Evolutionary conservation across 345 rosid species (phyloP), one percentile per base, ranked within the genome.

Genomic region (Microcos paniculata): DNA sequence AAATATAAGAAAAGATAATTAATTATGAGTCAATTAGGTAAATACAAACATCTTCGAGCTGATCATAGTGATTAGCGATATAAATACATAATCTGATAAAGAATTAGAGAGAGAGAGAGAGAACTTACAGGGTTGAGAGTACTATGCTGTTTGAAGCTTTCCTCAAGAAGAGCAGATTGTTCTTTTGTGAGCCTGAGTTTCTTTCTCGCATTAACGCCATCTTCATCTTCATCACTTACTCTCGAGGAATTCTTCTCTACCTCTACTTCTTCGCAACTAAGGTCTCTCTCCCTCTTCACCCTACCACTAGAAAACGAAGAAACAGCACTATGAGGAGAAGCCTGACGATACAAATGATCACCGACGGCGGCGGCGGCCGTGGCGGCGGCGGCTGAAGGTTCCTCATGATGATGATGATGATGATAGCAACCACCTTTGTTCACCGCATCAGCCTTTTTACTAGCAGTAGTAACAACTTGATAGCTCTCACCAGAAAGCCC

Each of bases 81-180:
- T n/a, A 4, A 31, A 49, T 49, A 8, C 15, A 49, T 52, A 6
- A 24, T n/a, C n/a, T n/a, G 51, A 74, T 33, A 8, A 53, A 64
- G 45, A 65, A 49, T 43, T 30, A 45, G 35, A 56, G 52, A 72
- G 12, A 45, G n/a, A n/a, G n/a, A n/a, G 19, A 33, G 55, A 48
- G 24, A 55, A 28, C 85, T 78, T 89, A 96, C 99, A 53, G 98
- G 99, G 81, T 96, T 93, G 80, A 96, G 95, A 69, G 97, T 93
- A 80, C 89, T 92, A 78, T 92, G 98, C 40, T 86, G 96, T 81
- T 96, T 96, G 87, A 96, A 96, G 88, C 92, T 90, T 57, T 93
- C 99, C 78, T 96, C 99, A 8, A 96, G 85, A 71, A 96, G 89
- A 84, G 93, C 96, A 55, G 97, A 93, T 68, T 96, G 97, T 69